Conservation (phyloP, 345 rosid species). For the Arabis alpina region DNA sequence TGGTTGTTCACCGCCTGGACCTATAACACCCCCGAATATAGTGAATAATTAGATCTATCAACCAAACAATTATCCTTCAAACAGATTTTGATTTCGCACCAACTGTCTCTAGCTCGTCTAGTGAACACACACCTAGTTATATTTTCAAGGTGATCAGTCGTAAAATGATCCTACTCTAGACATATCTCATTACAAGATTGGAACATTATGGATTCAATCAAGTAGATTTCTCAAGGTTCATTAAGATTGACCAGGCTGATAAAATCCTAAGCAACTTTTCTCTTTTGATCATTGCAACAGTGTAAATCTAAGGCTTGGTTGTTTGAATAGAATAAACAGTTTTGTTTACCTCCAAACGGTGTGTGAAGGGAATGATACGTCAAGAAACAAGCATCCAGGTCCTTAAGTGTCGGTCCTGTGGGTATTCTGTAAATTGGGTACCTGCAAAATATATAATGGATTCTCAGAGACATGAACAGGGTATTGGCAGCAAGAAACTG, state of each 20-base stretch:
- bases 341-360: conserved; percentile 23
- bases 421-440: conserved; percentile 96
- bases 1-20: conserved; percentile 34
- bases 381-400: conserved; percentile 88
- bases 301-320: conserved; percentile 7
- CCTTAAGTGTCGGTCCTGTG: conserved; percentile 79
- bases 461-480: conserved; percentile 8
- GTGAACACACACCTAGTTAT: conserved; percentile 20
- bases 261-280: background rate
- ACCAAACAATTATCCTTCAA: background rate
- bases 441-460: conserved; percentile 40
- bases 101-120: background rate
- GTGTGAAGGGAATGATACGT: conserved; percentile 76
- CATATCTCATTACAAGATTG: background rate
- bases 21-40: conserved; percentile 36
- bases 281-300: conserved; percentile 25
- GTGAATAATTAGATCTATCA: conserved; percentile 12
- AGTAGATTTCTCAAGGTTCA: background rate
- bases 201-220: background rate
- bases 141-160: background rate
- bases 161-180: conserved; percentile 14
- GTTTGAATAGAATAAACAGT: background rate
- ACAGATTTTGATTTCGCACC: background rate
- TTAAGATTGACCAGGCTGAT: background rate
- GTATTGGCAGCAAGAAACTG: conserved; percentile 13